These are phyloP conservation scores for Penicillium sp. DNA, from an alignment of 2,329 filamentous ascomycete genomes.

Conservation along the genomic window DNA sequence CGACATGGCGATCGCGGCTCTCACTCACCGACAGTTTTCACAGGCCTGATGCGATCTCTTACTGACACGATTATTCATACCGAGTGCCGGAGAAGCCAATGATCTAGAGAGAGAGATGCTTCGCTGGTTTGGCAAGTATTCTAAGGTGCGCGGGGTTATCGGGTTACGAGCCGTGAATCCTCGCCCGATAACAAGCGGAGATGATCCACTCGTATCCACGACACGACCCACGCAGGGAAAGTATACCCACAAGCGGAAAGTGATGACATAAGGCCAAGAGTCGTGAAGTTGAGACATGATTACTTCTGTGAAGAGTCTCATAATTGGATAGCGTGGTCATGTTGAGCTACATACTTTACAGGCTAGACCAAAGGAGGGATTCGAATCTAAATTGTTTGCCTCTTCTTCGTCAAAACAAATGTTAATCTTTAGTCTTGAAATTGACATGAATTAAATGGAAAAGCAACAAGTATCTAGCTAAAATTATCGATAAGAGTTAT, in stretches of 20 bases:
- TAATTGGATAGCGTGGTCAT: not conserved
- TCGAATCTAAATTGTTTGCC: not conserved
- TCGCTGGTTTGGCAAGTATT: not conserved
- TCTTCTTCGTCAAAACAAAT: not conserved
- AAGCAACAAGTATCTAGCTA: not conserved
- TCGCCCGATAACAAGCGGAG: slow-evolving; percentile 1
- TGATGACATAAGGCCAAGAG: not conserved
- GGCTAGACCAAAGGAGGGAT: not conserved
- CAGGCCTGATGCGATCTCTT: slow-evolving; percentile 19
- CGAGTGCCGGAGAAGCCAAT: not conserved
- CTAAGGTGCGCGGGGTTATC: slow-evolving; percentile 15
- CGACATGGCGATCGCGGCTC: not conserved
- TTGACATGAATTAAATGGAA: not conserved
- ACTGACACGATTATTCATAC: slow-evolving; percentile 17
- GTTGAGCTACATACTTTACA: not conserved
- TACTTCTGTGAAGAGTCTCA: not conserved
- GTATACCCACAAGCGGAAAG: slow-evolving; percentile 1
- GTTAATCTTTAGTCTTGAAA: not conserved
- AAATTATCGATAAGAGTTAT: not conserved
- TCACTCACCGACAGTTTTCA: slow-evolving; percentile 20
- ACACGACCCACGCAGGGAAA: slow-evolving; percentile 2
- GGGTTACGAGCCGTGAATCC: slow-evolving; percentile 7
- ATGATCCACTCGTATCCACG: slow-evolving; percentile 3
- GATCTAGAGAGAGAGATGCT: not conserved
- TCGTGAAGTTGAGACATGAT: not conserved